Conservation (phyloP, 495 filamentous ascomycete genomes). For the Xylaria sp. region DNA sequence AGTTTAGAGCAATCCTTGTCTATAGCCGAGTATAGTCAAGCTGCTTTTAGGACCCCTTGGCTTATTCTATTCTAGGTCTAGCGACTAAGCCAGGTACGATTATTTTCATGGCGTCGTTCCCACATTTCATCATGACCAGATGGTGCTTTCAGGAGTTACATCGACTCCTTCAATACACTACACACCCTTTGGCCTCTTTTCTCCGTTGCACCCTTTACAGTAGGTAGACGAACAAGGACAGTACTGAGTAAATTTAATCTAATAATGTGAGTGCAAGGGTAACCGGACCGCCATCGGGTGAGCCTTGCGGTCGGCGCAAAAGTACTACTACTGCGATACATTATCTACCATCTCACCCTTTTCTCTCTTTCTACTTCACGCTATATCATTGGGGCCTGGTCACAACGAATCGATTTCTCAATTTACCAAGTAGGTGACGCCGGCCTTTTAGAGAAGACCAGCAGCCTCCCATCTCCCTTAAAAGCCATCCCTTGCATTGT, state of each 20-base stretch:
- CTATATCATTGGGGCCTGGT: background rate
- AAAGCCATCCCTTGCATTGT: slow-evolving; percentile 14
- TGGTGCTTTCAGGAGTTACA: slow-evolving; percentile 23
- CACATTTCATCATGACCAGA: slow-evolving; percentile 24
- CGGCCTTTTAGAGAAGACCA: background rate
- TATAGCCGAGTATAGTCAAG: slow-evolving; percentile 19
- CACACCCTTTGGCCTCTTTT: slow-evolving; percentile 16
- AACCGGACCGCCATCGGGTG: background rate
- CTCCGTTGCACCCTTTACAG: slow-evolving; percentile 16
- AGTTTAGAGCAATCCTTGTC: slow-evolving; percentile 18
- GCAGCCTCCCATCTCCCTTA: background rate
- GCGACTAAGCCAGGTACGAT: background rate
- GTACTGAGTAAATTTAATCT: slow-evolving; percentile 5
- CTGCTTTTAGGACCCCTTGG: slow-evolving; percentile 12
- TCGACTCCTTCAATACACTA: slow-evolving; percentile 16
- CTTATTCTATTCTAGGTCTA: slow-evolving; percentile 22
- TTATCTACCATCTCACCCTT: background rate
- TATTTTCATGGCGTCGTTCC: background rate
- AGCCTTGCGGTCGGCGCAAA: slow-evolving; percentile 10
- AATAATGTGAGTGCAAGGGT: slow-evolving; percentile 15
- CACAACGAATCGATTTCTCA: background rate
- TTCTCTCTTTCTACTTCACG: background rate
- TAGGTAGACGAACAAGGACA: slow-evolving; percentile 11
- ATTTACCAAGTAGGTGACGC: background rate
- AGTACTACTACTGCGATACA: background rate